Conservation (phyloP, 495 filamentous ascomycete species). For the Neurospora sp. region DNA sequence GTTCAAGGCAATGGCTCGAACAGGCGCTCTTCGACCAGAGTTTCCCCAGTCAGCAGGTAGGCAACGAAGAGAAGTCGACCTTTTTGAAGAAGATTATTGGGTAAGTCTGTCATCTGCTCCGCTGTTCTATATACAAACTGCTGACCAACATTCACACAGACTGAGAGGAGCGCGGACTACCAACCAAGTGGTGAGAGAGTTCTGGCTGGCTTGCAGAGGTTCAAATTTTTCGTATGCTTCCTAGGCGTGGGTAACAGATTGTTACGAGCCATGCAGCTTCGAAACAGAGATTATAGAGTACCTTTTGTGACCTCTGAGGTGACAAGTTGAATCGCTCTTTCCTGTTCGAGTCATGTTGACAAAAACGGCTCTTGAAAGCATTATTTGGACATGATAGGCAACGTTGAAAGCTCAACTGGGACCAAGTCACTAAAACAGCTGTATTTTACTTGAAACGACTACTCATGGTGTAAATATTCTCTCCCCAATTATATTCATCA, state of each 20-base stretch:
- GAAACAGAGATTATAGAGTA: not conserved
- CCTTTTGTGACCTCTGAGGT: not conserved
- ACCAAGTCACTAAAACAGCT: not conserved
- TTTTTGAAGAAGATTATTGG: constrained; percentile 52
- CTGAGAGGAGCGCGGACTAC: constrained; percentile 13
- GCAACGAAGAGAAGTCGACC: constrained; percentile 45
- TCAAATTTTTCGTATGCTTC: constrained; percentile 16
- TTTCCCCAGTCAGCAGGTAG: constrained; percentile 50
- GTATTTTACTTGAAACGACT: not conserved
- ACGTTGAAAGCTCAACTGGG: not conserved
- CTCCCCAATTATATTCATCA: not conserved
- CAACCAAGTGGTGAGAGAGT: constrained; percentile 18
- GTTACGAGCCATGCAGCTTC: not conserved
- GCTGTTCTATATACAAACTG: not conserved
- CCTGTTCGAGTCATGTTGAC: not conserved
- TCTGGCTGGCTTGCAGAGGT: constrained; percentile 15
- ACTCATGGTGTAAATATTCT: not conserved
- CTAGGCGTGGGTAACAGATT: not conserved
- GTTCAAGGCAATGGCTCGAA: constrained; percentile 51
- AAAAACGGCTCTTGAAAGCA: not conserved
- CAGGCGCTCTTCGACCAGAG: constrained; percentile 39
- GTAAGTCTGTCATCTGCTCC: constrained; percentile 21
- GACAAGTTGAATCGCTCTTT: not conserved
- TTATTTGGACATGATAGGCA: not conserved
- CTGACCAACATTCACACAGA: constrained; percentile 2